Percentiles rank a stretch among this genome's conserved stretches.
Conservation (phyloP, 2,329 filamentous ascomycete species). For the Pseudodiploospora longispora region DNA sequence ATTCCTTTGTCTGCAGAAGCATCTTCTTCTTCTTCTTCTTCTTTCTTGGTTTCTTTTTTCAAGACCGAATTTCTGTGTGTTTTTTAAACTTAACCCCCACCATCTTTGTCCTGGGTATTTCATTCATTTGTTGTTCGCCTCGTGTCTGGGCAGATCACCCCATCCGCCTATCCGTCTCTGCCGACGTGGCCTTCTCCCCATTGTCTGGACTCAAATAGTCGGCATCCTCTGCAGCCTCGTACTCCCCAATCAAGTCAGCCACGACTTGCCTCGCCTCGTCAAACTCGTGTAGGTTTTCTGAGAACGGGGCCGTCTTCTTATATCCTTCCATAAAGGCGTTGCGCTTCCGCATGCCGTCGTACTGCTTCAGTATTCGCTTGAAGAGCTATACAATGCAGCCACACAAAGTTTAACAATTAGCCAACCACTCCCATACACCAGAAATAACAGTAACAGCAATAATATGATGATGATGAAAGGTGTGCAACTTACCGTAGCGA, state of each 20-base stretch:
- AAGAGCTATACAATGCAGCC: conserved; percentile 53
- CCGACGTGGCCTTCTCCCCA: conserved; percentile 43
- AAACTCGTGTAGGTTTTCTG: conserved; percentile 87
- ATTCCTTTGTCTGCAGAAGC: not conserved
- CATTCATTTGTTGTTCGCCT: no score
- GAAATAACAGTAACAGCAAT: conserved; percentile 1
- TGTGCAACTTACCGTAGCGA: conserved; percentile 61
- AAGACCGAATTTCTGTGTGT: no score
- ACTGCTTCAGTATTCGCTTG: conserved; percentile 86
- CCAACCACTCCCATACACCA: not conserved
- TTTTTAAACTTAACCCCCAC: no score
- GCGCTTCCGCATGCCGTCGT: conserved; percentile 88
- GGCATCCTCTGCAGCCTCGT: conserved; percentile 86
- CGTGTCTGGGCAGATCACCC: conserved; percentile 17
- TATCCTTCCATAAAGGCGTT: conserved; percentile 96
- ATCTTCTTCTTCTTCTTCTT: no score
- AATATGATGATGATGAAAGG: not conserved
- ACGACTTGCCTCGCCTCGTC: conserved; percentile 92
- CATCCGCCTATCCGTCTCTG: conserved; percentile 44
- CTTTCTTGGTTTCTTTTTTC: no score
- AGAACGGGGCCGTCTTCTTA: conserved; percentile 90
- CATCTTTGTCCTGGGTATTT: no score
- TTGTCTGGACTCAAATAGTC: conserved; percentile 78
- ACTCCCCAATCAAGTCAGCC: conserved; percentile 83
- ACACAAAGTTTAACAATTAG: not conserved